Base-by-base conservation (phyloP, 805 yeast species). In the Isabelozyma gotoi region DNA sequence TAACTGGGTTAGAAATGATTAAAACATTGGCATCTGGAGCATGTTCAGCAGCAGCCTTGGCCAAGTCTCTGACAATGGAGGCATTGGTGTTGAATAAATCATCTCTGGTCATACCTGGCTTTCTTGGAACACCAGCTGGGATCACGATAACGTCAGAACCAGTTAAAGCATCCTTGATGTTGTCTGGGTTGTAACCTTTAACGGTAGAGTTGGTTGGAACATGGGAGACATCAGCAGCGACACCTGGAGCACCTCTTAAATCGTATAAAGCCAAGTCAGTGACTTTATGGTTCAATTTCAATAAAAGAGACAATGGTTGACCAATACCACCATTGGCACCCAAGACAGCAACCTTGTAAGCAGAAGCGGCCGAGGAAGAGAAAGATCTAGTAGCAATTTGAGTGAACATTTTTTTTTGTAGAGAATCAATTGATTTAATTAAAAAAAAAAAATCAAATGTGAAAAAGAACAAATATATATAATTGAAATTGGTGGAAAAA, bases 41-140 rank as follows among this genome's bases (percentile, higher is more conserved):
- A 68, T 76, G 64, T 53, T 85, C 88, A 49, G 95, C 96, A 57
- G 81, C 81, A 42, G 90, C 86, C 71, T 84, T 77, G 65, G 96
- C 96, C 68, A 91, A 79, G 70, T 88, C 96, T 67, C 94, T 84
- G 51, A 91, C 97, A 68, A 91, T 91, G 41, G 95, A 85, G 41
- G 97, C 97, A 64, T 91, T 91, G 76, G 95, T 91, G 78, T 88
- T 85, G 84, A 91, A 91, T 60, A 91, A 78, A 67, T 91, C 97
- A 68, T 91, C 97, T 78, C 97, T 87, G 63, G 97, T 88, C 97
- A 91, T 91, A 70, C 97, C 97, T 56, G 97, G 97, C 77, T 90
- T 91, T 82, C 95, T 88, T 77, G 96, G 97, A 46, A 91, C 95
- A 77, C 97, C 97, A 45, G 97, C 97, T 64, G 97, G 97, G 70